Evolutionary conservation across 2,329 filamentous ascomycete species (phyloP).

Genomic region (Beauveria sp.): DNA sequence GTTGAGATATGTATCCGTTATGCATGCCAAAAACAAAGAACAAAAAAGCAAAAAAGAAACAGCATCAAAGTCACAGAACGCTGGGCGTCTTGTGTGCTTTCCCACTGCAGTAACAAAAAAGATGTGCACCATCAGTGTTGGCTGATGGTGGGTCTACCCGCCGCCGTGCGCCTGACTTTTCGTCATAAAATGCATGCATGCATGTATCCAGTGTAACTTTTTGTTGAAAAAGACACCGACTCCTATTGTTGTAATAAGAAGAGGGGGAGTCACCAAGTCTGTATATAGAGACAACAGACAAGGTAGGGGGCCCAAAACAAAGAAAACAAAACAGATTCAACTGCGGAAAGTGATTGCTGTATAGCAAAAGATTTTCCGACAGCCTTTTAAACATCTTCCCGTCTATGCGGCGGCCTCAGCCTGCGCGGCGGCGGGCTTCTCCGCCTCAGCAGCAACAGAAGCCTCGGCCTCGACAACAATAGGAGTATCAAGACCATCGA

Average conservation of each 20-base stretch:
- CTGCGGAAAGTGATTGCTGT: neutral
- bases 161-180: conserved; percentile 10
- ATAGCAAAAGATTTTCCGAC: neutral
- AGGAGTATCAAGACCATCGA: conserved; percentile 52
- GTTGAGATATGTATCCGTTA: conserved; percentile 14
- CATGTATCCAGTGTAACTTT: conserved; percentile 28
- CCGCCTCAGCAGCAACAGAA: neutral
- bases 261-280: conserved; percentile 13
- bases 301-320: conserved; percentile 15
- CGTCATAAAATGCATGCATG: conserved; percentile 13
- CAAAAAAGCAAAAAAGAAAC: neutral
- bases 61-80: neutral
- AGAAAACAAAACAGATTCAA: conserved; percentile 13
- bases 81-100: neutral
- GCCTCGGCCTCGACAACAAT: conserved; percentile 18
- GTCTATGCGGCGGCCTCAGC: conserved; percentile 9
- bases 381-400: neutral
- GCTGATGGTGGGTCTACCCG: conserved; percentile 9
- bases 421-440: neutral
- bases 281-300: conserved; percentile 14
- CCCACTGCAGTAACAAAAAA: conserved; percentile 1
- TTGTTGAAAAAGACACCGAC: conserved; percentile 34
- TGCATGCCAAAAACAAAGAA: conserved; percentile 12
- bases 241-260: conserved; percentile 23
- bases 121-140: conserved; percentile 5